A percentile compares a stretch with the other conserved stretches of the same genome.
Evolutionary conservation across 352 stramenopile species (phyloP).

Genomic region (Pelagophyceae sp.): DNA sequence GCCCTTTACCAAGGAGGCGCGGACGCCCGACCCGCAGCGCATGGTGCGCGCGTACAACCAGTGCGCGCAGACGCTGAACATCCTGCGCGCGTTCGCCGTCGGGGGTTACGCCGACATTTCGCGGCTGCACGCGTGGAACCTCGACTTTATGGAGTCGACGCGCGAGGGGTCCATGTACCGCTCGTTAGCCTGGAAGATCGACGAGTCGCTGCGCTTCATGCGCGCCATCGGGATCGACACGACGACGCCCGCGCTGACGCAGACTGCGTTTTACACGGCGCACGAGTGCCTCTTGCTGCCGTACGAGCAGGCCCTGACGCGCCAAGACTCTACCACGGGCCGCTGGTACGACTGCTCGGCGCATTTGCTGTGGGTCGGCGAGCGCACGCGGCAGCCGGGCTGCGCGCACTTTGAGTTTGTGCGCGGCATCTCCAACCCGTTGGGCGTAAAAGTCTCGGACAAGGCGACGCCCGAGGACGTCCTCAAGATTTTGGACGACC

Average conservation of each 20-base stretch:
- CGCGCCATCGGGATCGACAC: constrained; percentile 83
- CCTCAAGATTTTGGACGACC: constrained; percentile 81
- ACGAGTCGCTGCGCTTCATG: constrained; percentile 92
- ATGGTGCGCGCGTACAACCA: constrained; percentile 95
- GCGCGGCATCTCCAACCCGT: constrained; percentile 91
- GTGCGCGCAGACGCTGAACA: constrained; percentile 92
- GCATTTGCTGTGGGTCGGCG: constrained; percentile 97
- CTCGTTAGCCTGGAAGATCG: constrained; percentile 90
- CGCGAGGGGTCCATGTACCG: constrained; percentile 80
- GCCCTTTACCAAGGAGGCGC: constrained; percentile 72
- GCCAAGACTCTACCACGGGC: constrained; percentile 68
- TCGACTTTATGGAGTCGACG: constrained; percentile 91
- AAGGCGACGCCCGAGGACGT: constrained; percentile 88
- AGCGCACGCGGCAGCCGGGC: constrained; percentile 93
- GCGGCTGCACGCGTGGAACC: constrained; percentile 89
- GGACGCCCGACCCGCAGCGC: constrained; percentile 78
- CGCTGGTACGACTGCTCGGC: constrained; percentile 95
- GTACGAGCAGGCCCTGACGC: constrained; percentile 95
- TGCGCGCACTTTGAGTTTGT: constrained; percentile 96
- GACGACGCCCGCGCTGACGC: constrained; percentile 71
- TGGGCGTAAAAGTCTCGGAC: constrained; percentile 94
- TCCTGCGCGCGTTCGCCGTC: constrained; percentile 82
- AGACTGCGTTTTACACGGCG: constrained; percentile 92
- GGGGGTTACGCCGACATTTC: constrained; percentile 93
- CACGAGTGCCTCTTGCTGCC: constrained; percentile 94